Percentiles rank a stretch among this genome's conserved stretches.
Evolutionary conservation across 1,284 basidiomycete genomes (phyloP).

Genomic region (Cutaneotrichosporon sp.): DNA sequence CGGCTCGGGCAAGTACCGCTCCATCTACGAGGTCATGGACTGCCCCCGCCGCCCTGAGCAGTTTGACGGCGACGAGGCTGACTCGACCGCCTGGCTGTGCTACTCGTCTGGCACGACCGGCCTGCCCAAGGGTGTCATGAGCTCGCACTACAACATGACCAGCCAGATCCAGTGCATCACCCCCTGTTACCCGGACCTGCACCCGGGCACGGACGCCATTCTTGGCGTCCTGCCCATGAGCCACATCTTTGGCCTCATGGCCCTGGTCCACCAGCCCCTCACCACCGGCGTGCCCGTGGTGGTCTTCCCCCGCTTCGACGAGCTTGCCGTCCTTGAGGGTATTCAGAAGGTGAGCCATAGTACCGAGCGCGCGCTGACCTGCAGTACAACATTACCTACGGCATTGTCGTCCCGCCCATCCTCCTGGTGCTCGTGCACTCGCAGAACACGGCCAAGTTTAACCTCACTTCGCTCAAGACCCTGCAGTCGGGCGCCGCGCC

Average conservation of each 20-base stretch:
- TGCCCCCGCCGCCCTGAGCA: slow-evolving; percentile 12
- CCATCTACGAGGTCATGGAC: slow-evolving; percentile 25
- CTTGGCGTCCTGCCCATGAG: slow-evolving; percentile 22
- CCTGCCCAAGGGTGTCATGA: slow-evolving; percentile 55
- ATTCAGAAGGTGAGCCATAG: slow-evolving; percentile 62
- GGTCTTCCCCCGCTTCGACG: slow-evolving; percentile 66
- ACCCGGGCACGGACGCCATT: slow-evolving; percentile 16
- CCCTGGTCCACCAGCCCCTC: slow-evolving; percentile 64
- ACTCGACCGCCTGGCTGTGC: slow-evolving; percentile 55
- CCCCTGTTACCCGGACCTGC: slow-evolving; percentile 10
- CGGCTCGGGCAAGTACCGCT: slow-evolving; percentile 14
- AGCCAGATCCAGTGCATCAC: slow-evolving; percentile 33
- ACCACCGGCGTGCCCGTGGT: slow-evolving; percentile 64
- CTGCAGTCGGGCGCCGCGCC: slow-evolving; percentile 82
- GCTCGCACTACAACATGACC: slow-evolving; percentile 67
- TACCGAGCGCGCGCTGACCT: slow-evolving; percentile 51
- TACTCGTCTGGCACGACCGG: slow-evolving; percentile 66
- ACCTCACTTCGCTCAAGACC: slow-evolving; percentile 64
- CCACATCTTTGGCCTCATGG: slow-evolving; percentile 25
- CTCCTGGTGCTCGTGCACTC: slow-evolving; percentile 59
- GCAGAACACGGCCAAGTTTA: slow-evolving; percentile 67
- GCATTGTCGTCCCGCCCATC: slow-evolving; percentile 80
- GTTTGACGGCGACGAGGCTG: slow-evolving; percentile 14
- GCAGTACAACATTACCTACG: slow-evolving; percentile 64
- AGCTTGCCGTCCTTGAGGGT: slow-evolving; percentile 60